Evolutionary conservation across 768 basidiomycete genomes (phyloP).

Genomic region (Rhizopogon vulgaris): DNA sequence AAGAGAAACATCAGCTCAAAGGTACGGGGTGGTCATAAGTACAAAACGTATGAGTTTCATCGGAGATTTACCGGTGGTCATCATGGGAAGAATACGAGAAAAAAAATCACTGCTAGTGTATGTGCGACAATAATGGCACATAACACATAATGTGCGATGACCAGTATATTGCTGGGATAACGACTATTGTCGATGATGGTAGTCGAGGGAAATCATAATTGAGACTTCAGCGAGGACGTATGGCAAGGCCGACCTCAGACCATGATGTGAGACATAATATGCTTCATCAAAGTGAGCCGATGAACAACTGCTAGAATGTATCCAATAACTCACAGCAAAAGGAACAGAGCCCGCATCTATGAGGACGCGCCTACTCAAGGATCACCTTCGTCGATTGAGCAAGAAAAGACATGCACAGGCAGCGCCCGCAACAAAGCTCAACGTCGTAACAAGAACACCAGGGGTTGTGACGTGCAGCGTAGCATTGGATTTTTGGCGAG

Average conservation of each 20-base stretch:
- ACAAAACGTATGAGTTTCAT: no score
- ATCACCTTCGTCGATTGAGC: constrained; percentile 27
- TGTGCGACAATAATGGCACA: no score
- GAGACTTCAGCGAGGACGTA: no score
- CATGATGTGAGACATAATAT: no score
- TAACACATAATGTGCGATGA: neutral
- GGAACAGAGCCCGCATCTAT: neutral
- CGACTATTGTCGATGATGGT: neutral
- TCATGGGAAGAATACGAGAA: no score
- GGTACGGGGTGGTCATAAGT: no score
- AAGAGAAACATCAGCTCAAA: no score
- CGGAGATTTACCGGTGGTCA: no score
- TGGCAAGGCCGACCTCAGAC: no score
- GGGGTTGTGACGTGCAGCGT: neutral
- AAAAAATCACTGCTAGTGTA: no score
- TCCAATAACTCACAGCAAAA: neutral
- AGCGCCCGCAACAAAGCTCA: constrained; percentile 40
- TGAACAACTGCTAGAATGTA: neutral
- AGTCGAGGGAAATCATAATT: neutral
- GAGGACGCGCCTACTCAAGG: neutral
- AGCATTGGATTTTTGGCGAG: neutral
- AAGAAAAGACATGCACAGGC: constrained; percentile 29
- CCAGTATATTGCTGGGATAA: neutral
- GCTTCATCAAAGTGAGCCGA: neutral
- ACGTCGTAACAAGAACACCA: constrained; percentile 16